Base-by-base conservation (phyloP, 306 rosid species). In the Mimosa pudica region DNA sequence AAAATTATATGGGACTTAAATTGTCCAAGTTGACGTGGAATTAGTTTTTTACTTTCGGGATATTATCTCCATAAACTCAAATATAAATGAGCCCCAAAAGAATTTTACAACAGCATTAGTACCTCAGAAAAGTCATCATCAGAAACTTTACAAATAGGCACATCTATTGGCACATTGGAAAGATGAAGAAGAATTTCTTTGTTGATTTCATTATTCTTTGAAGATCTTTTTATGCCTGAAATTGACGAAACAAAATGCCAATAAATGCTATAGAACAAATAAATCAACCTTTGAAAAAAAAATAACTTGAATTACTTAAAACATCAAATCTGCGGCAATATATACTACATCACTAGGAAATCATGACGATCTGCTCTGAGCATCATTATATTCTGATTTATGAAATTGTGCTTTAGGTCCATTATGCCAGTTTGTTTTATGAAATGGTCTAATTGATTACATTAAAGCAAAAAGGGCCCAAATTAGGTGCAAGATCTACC, bases 111-210 rank as follows among this genome's bases (percentile, higher is more conserved):
- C 38, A 74, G 73, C 20, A 51, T 57, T 77, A 55, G 79, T 85
- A 93, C 98, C 97, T 89, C 79, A 42, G 86, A 77, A 71, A 93
- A 90, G 81, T 93, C 88, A 73, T 82, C 94, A 30, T 93, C 94
- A 4, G 98, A 89, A 71, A 93, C 81, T 81, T 87, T 86, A 82
- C 77, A 75, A 79, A 89, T 82, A 64, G 91, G 89, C 41, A 87
- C 77, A 57, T 71, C 84, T 74, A 80, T 86, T 24, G 82, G 88
- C 73, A 71, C 77, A 80, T 80, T 75, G 51, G 81, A 75, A 79
- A 90, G 88, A 70, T 63, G 91, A 79, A 93, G 86, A 65, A 85
- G 45, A 80, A 84, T 71, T 80, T 87, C 88, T 63, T 78, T 60
- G 46, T 75, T 86, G 48, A 52, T 60, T 75, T 81, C 80, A 48